Base-by-base conservation (phyloP, 2,329 filamentous ascomycete genomes). In the Hirsutella thompsonii region DNA sequence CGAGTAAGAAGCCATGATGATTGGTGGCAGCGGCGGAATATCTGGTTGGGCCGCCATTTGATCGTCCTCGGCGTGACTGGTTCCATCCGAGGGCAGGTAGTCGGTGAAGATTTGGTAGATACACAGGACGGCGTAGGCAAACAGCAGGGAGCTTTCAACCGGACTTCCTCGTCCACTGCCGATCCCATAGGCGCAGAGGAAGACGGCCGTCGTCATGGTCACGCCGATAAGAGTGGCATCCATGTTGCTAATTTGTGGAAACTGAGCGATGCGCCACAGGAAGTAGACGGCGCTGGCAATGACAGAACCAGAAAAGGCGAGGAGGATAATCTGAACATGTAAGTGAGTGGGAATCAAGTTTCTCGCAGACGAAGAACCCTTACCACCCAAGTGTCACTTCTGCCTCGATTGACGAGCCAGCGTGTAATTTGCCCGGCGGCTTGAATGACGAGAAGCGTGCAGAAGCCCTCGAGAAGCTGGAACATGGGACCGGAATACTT, bases 61-160 rank as follows among this genome's bases (percentile, higher is more conserved):
- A 44, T 64, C 63, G 37, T 64, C 63, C 37, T 71, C 71, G 4
- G 69, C 62, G 3, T 68, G 64, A 23, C 77, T 72, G 26, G 72
- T 67, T 21, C 73, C 68, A n/a, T 74, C 78, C 4, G 84, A 89
- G 3, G 92, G 88, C 50, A 90, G 78, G 63, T 96, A 96, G 63
- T 98, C 92, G 53, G 92, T 98, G 62, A 96, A 96, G 60, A 96
- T 96, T 62, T 98, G 92, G 66, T 96, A 98, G 56, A 96, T 84
- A 67, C 90, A 96, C 47, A 98, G 80, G n/a, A 94, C 92, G 46
- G 95, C 79, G 62, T 98, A 98, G 54, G 92, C 90, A 47, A 98
- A 96, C 44, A 98, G 74, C 10, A 98, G 69, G 19, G 90, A 94
- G 50, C 87, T 94, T 63, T 98, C 90, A 41, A 96, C 84, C 2